Conservation (phyloP, 225 moss, liverwort and hornwort genomes). For the Marchantia paleacea region DNA sequence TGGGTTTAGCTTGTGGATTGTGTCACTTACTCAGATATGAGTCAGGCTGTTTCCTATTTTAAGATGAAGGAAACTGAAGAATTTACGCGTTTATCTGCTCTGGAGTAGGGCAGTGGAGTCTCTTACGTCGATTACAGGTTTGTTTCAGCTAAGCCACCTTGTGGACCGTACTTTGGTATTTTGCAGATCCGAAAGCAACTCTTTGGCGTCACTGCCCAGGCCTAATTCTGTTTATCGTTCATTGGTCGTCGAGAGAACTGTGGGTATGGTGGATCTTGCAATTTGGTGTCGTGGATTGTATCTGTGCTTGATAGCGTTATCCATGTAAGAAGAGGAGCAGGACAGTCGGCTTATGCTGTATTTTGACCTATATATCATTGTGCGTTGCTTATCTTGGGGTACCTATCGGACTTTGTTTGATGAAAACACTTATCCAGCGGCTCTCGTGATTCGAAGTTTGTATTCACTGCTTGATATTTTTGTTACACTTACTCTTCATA, state of each 20-base stretch:
- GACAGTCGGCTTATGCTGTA: neutral
- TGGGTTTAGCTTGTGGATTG: neutral
- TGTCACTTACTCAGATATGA: neutral
- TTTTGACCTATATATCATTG: conserved; percentile 5
- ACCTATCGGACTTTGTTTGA: neutral
- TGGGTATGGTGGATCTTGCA: conserved; percentile 2
- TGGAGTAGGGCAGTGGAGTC: neutral
- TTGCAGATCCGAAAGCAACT: conserved; percentile 47
- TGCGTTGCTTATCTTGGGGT: conserved; percentile 10
- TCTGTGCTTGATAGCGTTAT: neutral
- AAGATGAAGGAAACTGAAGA: neutral
- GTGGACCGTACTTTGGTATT: neutral
- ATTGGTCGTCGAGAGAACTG: neutral
- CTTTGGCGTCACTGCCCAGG: conserved; percentile 33
- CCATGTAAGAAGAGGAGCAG: conserved; percentile 1
- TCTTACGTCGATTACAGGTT: neutral
- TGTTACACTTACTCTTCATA: neutral
- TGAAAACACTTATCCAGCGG: neutral
- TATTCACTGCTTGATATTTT: neutral
- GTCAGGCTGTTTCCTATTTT: neutral
- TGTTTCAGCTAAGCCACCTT: neutral
- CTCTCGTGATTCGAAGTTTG: neutral
- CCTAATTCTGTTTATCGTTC: neutral
- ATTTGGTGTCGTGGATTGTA: neutral
- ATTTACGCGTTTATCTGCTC: too few species aligned